Evolutionary conservation across 441 rosid species (phyloP), one percentile per base, ranked within the genome.

Genomic region (Gossypium laxum): DNA sequence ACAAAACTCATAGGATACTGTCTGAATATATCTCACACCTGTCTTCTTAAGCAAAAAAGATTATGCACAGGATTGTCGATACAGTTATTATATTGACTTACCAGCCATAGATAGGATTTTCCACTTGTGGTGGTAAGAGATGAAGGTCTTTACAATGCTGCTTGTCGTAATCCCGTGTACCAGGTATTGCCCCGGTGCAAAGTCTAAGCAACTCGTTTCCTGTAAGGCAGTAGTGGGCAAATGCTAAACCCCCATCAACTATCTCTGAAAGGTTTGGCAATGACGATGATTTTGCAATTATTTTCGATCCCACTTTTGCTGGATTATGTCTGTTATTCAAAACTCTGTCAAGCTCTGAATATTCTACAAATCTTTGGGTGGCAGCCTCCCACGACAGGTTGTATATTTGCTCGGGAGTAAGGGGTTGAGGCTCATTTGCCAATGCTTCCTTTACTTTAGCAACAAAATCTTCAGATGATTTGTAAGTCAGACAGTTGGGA

Each of bases 341-440:
- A 74, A 93, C 54, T 75, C 72, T 85, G 69, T 83, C 88, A 0
- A 93, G 93, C 55, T 90, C 97, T 0, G 98, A 91, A 67, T 85
- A 85, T 74, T 93, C 90, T 76, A 86, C 76, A 74, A 93, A 93
- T 82, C 97, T 91, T 71, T 90, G 88, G 18, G 96, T 93, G 3
- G 98, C 97, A 50, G 98, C 96, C 73, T 93, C 98, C 98, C 98
- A 91, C 1, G 98, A 93, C 26, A 93, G 93, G 59, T 81, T 76
- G 75, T 90, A 88, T 74, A 83, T 86, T 78, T 93, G 93, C 77
- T 90, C 92, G 0, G 88, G 86, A 8, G 96, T 90, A 45, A 91
- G 92, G 1, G 95, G 97, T 14, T 78, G 87, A 54, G 98, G 98
- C 62, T 91, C 98, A 43, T 79, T 91, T n/a, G 74, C 84, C 73